Evolutionary conservation across 306 rosid genomes (phyloP).

Genomic region (Macrotyloma uniflorum): DNA sequence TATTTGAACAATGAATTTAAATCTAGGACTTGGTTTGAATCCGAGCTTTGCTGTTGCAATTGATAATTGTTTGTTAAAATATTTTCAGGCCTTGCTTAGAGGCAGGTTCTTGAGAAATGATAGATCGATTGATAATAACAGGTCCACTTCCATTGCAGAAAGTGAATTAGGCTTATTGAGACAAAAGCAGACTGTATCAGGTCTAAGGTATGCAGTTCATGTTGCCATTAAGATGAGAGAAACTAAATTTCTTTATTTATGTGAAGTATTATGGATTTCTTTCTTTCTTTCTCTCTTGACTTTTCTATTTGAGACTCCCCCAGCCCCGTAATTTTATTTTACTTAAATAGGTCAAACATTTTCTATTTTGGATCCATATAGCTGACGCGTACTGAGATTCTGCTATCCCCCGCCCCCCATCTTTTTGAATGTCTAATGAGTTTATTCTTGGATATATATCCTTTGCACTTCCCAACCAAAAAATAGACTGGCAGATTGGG

Average conservation of each 20-base stretch:
- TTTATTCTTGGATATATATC: conserved; percentile 26
- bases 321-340: not conserved
- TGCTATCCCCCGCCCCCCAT: not conserved
- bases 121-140: conserved; percentile 61
- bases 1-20: not conserved
- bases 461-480: not conserved
- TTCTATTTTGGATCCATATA: conserved; percentile 23
- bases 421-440: conserved; percentile 20
- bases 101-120: conserved; percentile 93
- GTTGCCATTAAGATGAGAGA: conserved; percentile 8
- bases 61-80: conserved; percentile 31
- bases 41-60: conserved; percentile 36
- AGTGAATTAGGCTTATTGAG: conserved; percentile 91
- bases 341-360: conserved; percentile 7
- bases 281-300: not conserved
- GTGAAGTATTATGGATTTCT: conserved; percentile 22
- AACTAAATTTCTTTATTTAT: not conserved
- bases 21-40: conserved; percentile 26
- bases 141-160: conserved; percentile 78
- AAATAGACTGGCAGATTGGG: not conserved
- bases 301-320: not conserved
- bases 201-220: conserved; percentile 71
- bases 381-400: not conserved
- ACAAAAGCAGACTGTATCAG: conserved; percentile 87
- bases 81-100: conserved; percentile 86